These are phyloP conservation scores for Plasmodium vivax DNA, from an alignment of 169 alveolate species.

Conservation along the genomic window DNA sequence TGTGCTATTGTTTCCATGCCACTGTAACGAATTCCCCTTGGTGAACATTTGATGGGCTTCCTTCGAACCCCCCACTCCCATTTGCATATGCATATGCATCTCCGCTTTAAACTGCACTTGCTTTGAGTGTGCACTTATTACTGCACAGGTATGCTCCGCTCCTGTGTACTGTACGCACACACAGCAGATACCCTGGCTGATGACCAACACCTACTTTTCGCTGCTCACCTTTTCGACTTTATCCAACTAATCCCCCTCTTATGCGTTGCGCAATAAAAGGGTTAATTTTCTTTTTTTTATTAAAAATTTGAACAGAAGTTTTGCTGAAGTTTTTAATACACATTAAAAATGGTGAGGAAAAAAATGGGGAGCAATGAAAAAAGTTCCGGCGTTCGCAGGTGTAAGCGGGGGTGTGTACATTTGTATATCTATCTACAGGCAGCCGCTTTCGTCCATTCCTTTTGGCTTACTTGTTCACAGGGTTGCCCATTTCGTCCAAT, in stretches of 20 bases:
- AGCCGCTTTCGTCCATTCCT: not conserved
- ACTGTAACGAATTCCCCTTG: not conserved
- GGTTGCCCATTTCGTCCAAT: not conserved
- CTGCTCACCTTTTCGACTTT: not conserved
- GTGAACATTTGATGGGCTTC: not conserved
- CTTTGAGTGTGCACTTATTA: not conserved
- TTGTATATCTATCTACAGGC: not conserved
- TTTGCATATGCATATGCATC: not conserved
- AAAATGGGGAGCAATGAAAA: not conserved
- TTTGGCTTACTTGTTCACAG: not conserved
- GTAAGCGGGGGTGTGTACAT: not conserved
- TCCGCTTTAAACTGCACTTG: not conserved
- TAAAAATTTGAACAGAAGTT: conserved; percentile 55
- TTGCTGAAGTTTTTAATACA: conserved; percentile 26
- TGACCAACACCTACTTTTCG: not conserved
- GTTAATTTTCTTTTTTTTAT: conserved; percentile 4
- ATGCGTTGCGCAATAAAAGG: not conserved
- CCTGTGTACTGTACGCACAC: not conserved
- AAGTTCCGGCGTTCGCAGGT: not conserved
- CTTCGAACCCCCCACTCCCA: not conserved
- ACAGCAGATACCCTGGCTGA: not conserved
- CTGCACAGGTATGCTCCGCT: not conserved
- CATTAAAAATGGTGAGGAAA: conserved; percentile 32
- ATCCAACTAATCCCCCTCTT: not conserved
- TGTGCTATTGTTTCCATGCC: not conserved